Evolutionary conservation across 495 filamentous ascomycete genomes (phyloP).

Genomic region (Penicillium silybi): DNA sequence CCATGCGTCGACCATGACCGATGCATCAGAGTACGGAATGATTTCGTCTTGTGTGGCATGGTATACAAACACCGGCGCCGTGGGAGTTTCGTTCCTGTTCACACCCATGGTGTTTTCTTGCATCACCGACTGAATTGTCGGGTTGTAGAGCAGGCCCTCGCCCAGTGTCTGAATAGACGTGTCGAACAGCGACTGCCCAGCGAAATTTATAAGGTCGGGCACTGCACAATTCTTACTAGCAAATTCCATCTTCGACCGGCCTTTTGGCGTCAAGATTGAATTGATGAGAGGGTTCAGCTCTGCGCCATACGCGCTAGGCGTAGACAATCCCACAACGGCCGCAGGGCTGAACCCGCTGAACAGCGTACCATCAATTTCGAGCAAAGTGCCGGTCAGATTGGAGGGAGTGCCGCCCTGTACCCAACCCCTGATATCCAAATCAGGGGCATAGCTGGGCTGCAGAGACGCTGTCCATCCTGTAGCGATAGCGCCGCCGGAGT

Average conservation of each 20-base stretch:
- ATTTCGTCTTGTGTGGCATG: conserved; percentile 31
- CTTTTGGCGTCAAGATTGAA: conserved; percentile 18
- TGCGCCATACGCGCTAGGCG: conserved; percentile 31
- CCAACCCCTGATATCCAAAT: conserved; percentile 47
- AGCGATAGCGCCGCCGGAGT: conserved; percentile 54
- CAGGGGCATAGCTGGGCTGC: conserved; percentile 50
- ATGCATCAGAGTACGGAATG: conserved; percentile 28
- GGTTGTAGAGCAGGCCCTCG: conserved; percentile 15
- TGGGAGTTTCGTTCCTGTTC: conserved; percentile 24
- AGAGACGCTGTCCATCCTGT: conserved; percentile 52
- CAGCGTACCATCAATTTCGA: conserved; percentile 21
- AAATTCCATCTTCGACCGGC: conserved; percentile 10
- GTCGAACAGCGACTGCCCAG: conserved; percentile 22
- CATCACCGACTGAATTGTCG: conserved; percentile 19
- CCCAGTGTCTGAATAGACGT: conserved; percentile 26
- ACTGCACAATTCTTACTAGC: conserved; percentile 19
- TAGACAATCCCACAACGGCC: conserved; percentile 24
- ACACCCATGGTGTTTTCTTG: conserved; percentile 22
- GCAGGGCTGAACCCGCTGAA: conserved; percentile 30
- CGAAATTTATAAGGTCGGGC: conserved; percentile 17
- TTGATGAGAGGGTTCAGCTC: conserved; percentile 23
- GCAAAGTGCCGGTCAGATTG: conserved; percentile 30
- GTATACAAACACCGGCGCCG: conserved; percentile 32
- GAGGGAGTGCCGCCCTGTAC: conserved; percentile 46
- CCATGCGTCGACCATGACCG: conserved; percentile 23